Evolutionary conservation across 345 rosid genomes (phyloP).

Genomic region (Gossypium arboreum): DNA sequence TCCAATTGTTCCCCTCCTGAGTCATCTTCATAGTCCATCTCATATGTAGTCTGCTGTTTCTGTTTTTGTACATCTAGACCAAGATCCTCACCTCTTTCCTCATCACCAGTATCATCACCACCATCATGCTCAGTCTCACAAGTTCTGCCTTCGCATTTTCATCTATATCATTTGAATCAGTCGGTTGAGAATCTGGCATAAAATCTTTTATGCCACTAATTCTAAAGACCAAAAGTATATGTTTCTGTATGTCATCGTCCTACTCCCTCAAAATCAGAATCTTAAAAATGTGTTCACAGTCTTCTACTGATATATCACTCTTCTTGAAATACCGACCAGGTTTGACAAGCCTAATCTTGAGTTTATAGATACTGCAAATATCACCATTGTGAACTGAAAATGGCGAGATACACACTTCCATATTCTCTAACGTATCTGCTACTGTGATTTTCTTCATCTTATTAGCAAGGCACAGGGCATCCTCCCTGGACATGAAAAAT

Average conservation of each 20-base stretch:
- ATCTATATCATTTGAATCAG: conserved; percentile 39
- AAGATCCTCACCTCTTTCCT: conserved; percentile 67
- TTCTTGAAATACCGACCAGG: conserved; percentile 44
- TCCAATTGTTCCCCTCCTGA: conserved; percentile 43
- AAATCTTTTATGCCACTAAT: conserved; percentile 66
- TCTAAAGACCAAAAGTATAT: conserved; percentile 52
- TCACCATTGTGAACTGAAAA: conserved; percentile 34
- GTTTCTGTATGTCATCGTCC: conserved; percentile 85
- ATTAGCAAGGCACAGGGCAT: conserved; percentile 57
- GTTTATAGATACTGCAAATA: conserved; percentile 67
- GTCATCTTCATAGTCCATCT: conserved; percentile 70
- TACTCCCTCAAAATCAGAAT: conserved; percentile 58
- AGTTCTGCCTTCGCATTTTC: conserved; percentile 39
- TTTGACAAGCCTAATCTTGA: conserved; percentile 60
- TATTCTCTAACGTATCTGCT: conserved; percentile 65
- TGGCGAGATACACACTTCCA: conserved; percentile 59
- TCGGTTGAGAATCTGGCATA: conserved; percentile 31
- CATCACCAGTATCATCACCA: conserved; percentile 30
- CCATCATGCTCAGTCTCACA: conserved; percentile 22
- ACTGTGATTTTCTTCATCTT: conserved; percentile 76
- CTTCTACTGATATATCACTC: conserved; percentile 40
- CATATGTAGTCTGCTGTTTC: conserved; percentile 48
- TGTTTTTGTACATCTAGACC: conserved; percentile 70
- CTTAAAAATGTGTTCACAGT: conserved; percentile 61
- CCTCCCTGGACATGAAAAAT: conserved; percentile 49